Evolutionary conservation across 306 rosid genomes (phyloP).

Genomic region (Cucumis melo): DNA sequence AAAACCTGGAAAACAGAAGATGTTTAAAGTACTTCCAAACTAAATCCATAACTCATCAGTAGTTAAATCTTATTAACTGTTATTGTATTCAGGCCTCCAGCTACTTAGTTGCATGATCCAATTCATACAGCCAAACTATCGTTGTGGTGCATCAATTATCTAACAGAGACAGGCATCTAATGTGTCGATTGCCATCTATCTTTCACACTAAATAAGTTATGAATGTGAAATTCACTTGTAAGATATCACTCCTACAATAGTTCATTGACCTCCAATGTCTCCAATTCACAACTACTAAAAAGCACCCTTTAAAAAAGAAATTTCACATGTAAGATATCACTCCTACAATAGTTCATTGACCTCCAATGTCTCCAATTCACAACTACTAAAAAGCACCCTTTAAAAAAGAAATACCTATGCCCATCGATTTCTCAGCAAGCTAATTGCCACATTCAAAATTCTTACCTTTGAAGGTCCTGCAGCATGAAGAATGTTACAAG

Average conservation of each 20-base stretch:
- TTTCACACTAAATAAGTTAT: neutral
- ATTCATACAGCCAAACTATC: neutral
- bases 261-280: neutral
- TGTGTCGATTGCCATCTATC: neutral
- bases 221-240: neutral
- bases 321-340: neutral
- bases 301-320: no score
- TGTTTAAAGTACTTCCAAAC: neutral
- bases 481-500: constrained; percentile 69
- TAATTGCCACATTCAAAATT: neutral
- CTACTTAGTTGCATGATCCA: neutral
- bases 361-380: neutral
- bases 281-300: no score
- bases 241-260: neutral
- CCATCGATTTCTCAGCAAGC: neutral
- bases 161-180: neutral
- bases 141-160: neutral
- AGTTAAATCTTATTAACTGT: neutral
- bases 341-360: neutral
- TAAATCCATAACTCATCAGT: neutral
- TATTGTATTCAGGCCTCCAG: neutral
- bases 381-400: neutral
- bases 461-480: constrained; percentile 73
- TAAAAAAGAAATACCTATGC: neutral
- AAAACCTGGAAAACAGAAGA: neutral